Conservation (phyloP, 495 filamentous ascomycete genomes). For the Pseudevernia furfuracea region DNA sequence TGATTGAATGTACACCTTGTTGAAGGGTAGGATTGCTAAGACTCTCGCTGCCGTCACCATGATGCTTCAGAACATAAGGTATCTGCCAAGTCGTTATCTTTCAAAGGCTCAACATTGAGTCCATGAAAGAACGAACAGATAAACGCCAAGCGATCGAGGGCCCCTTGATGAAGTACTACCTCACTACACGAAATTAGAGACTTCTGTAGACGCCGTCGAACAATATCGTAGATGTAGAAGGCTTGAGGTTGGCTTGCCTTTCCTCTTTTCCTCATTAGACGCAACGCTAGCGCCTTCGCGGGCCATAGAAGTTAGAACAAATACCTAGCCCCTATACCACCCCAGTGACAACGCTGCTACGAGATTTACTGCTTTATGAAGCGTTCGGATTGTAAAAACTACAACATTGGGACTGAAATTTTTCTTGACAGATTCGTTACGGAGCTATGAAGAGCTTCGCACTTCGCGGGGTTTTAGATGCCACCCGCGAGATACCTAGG, state of each 20-base stretch:
- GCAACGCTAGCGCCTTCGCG: neutral
- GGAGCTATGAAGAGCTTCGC: neutral
- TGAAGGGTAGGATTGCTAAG: neutral
- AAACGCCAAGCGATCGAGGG: neutral
- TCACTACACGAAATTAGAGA: neutral
- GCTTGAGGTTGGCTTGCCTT: neutral
- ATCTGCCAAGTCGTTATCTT: neutral
- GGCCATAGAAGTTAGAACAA: too few species aligned
- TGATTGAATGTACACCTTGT: neutral
- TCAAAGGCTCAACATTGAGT: neutral
- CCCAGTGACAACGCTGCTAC: neutral
- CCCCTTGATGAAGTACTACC: too few species aligned
- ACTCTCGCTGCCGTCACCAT: neutral
- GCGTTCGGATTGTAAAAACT: neutral
- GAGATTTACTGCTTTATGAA: neutral
- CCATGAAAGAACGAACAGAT: neutral
- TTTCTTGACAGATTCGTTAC: neutral
- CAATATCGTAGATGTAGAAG: neutral
- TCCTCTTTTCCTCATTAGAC: constrained; percentile 1
- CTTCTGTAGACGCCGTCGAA: neutral
- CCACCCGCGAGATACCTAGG: neutral
- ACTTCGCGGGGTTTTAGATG: neutral
- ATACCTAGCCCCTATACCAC: too few species aligned
- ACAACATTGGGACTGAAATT: neutral
- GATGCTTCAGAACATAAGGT: neutral